phyloP scores from a whole-genome alignment of 75 land plant species.

The Isoetes taiwanensis region DNA sequence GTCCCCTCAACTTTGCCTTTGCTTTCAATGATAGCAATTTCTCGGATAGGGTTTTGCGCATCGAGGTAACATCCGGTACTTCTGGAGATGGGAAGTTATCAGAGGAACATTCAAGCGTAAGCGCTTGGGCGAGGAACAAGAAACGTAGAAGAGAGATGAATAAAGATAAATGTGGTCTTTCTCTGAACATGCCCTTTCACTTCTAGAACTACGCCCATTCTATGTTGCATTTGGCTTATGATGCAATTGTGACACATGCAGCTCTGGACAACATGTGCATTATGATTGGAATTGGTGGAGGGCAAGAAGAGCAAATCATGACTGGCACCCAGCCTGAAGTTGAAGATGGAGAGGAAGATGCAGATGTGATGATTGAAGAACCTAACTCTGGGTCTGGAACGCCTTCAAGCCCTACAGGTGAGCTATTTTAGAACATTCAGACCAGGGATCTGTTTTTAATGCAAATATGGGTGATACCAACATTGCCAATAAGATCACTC shows the following conservation, averaged over 20 bases:
- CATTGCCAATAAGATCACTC: no score
- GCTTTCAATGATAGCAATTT: constrained; percentile 94
- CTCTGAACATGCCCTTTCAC: not conserved
- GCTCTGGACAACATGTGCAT: not conserved
- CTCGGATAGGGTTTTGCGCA: constrained; percentile 72
- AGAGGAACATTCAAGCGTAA: constrained; percentile 32
- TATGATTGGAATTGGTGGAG: constrained; percentile 9
- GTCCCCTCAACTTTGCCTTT: constrained; percentile 55
- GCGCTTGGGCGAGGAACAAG: constrained; percentile 60
- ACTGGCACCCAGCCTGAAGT: constrained; percentile 31
- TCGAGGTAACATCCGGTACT: constrained; percentile 56
- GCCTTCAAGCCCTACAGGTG: constrained; percentile 25
- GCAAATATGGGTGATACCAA: no score
- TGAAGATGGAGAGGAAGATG: constrained; percentile 74
- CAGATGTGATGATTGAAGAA: constrained; percentile 77
- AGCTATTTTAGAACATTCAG: not conserved
- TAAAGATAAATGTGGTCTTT: constrained; percentile 34
- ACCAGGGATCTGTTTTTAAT: not conserved
- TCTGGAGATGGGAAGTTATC: constrained; percentile 30
- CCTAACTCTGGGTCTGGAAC: constrained; percentile 13
- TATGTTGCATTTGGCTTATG: not conserved
- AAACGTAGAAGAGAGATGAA: constrained; percentile 70
- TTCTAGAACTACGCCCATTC: not conserved
- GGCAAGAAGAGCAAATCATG: constrained; percentile 15
- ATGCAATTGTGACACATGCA: not conserved